Evolutionary conservation across 2,329 filamentous ascomycete genomes (phyloP).

Genomic region (Colletotrichum sp.): DNA sequence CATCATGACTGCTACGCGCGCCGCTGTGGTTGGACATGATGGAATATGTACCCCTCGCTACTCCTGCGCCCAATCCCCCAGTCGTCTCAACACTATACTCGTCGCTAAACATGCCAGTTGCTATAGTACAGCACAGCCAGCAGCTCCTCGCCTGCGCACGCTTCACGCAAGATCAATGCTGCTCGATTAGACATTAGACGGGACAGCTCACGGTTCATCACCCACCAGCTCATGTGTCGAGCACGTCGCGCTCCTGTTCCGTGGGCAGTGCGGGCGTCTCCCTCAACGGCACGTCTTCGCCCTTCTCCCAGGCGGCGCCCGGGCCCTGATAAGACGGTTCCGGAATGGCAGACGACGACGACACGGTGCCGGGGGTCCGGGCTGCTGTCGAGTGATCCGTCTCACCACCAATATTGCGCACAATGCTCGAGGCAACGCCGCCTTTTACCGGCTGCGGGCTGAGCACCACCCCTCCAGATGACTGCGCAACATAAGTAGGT

Average conservation of each 20-base stretch:
- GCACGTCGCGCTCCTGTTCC: conserved; percentile 45
- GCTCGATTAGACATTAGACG: conserved; percentile 9
- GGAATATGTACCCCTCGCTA: background rate
- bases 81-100: background rate
- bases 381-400: background rate
- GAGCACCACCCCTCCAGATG: conserved; percentile 34
- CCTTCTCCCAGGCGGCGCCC: conserved; percentile 56
- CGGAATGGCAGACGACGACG: conserved; percentile 31
- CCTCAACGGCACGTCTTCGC: conserved; percentile 41
- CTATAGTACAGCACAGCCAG: background rate
- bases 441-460: conserved; percentile 50
- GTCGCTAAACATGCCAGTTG: background rate
- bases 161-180: background rate
- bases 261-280: conserved; percentile 43
- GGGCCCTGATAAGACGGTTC: conserved; percentile 56
- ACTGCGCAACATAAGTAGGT: conserved; percentile 48
- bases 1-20: background rate
- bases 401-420: conserved; percentile 33
- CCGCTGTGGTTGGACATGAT: background rate
- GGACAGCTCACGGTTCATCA: background rate
- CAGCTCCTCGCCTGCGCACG: background rate
- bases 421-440: conserved; percentile 36
- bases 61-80: background rate
- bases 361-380: background rate
- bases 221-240: conserved; percentile 35